phyloP scores from a whole-genome alignment of 1,284 basidiomycete genomes.

The Serendipita sp. region DNA sequence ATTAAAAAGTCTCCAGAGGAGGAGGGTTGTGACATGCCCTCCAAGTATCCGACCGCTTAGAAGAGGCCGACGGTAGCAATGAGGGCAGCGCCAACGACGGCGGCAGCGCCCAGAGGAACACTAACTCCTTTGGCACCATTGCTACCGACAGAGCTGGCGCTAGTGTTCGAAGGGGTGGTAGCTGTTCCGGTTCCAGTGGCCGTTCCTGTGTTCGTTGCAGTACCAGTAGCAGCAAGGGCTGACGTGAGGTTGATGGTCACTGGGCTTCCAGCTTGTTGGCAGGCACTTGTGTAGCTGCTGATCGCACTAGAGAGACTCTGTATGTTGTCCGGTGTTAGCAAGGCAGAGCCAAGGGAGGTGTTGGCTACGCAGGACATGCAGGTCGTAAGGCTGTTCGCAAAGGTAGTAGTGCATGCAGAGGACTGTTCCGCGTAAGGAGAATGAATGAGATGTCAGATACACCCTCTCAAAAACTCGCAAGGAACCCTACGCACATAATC shows the following conservation, averaged over 20 bases:
- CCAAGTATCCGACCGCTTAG: not conserved
- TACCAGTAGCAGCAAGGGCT: not conserved
- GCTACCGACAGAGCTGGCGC: not conserved
- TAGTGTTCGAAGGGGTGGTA: not conserved
- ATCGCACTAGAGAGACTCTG: not conserved
- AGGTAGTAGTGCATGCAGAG: slow-evolving; percentile 1
- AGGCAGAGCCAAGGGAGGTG: not conserved
- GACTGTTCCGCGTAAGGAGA: not conserved
- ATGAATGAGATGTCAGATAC: not conserved
- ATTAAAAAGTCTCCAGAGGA: too few species aligned
- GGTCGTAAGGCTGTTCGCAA: not conserved
- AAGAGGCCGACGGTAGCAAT: not conserved
- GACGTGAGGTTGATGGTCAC: not conserved
- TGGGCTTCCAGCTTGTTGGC: slow-evolving; percentile 1
- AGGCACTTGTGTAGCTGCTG: not conserved
- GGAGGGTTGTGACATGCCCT: not conserved
- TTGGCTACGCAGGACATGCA: slow-evolving; percentile 5
- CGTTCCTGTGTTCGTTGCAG: not conserved
- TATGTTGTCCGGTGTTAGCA: not conserved
- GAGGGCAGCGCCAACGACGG: not conserved
- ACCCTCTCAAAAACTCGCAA: not conserved
- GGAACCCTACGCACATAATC: not conserved
- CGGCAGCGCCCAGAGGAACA: not conserved
- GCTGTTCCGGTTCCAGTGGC: not conserved
- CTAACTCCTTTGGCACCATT: not conserved